Conservation (phyloP, 352 stramenopile species). For the Aphanomyces stellatus region DNA sequence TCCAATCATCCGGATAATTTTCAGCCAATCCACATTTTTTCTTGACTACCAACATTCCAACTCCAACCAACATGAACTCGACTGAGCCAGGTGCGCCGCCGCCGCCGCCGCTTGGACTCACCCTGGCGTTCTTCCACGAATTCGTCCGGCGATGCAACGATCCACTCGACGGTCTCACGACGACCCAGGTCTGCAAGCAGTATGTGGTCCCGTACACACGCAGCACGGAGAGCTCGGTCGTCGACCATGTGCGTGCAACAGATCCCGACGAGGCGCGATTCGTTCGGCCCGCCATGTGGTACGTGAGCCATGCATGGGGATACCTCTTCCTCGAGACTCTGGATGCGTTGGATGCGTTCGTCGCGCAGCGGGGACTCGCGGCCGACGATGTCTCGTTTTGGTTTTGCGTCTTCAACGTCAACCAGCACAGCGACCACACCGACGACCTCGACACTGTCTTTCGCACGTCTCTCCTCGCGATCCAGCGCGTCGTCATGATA, state of each 20-base stretch:
- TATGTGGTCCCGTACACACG: neutral
- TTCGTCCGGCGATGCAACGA: neutral
- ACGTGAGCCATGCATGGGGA: constrained; percentile 11
- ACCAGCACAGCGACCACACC: neutral
- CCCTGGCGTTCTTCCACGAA: neutral
- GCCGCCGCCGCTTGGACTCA: neutral
- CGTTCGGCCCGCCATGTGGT: neutral
- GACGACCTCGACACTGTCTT: neutral
- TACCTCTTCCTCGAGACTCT: constrained; percentile 11
- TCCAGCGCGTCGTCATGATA: neutral
- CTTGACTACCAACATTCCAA: too few species aligned
- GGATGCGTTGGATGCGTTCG: neutral
- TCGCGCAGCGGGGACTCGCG: neutral
- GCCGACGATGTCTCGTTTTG: neutral
- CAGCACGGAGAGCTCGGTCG: neutral
- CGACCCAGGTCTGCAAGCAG: neutral
- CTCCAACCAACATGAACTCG: too few species aligned
- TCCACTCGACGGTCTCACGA: neutral
- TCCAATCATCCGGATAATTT: neutral
- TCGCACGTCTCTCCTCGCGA: neutral
- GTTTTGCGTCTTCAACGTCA: constrained; percentile 16
- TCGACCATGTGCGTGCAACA: constrained; percentile 1
- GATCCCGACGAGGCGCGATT: neutral
- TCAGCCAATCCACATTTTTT: neutral
- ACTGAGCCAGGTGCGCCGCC: too few species aligned